Evolutionary conservation across 2,329 filamentous ascomycete genomes (phyloP).

Genomic region (Penicillium sp.): DNA sequence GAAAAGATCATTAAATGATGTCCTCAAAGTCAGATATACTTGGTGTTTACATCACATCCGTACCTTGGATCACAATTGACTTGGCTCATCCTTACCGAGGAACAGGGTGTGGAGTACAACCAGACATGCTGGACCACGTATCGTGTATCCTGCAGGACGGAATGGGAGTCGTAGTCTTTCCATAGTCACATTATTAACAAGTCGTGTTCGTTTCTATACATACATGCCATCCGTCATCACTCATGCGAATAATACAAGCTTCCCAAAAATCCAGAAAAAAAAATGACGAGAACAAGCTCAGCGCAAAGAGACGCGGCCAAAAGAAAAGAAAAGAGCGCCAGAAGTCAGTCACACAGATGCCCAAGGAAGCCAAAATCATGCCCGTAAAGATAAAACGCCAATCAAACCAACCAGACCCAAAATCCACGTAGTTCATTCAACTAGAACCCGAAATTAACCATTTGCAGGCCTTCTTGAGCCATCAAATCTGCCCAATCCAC

Average conservation of each 20-base stretch:
- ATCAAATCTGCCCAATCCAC: constrained; percentile 58
- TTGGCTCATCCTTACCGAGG: background rate
- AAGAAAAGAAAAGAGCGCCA: constrained; percentile 5
- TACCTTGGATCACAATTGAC: background rate
- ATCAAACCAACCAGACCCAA: background rate
- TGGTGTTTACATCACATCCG: background rate
- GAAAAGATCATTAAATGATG: background rate
- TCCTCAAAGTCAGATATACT: background rate
- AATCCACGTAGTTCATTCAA: background rate
- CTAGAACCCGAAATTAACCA: constrained; percentile 58
- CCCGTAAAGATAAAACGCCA: constrained; percentile 9
- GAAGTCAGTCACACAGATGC: background rate
- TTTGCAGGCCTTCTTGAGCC: constrained; percentile 48
- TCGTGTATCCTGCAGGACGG: background rate
- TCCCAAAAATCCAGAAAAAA: background rate
- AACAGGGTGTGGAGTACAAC: background rate
- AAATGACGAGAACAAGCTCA: background rate
- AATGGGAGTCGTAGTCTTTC: background rate
- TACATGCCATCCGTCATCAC: constrained; percentile 22
- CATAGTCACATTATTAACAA: constrained; percentile 13
- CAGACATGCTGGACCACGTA: background rate
- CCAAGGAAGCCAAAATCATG: constrained; percentile 3
- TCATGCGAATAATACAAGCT: constrained; percentile 23
- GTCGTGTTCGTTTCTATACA: constrained; percentile 26
- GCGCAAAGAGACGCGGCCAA: background rate